Conservation (phyloP, 163 green algal genomes). For the Chlorella variabilis region DNA sequence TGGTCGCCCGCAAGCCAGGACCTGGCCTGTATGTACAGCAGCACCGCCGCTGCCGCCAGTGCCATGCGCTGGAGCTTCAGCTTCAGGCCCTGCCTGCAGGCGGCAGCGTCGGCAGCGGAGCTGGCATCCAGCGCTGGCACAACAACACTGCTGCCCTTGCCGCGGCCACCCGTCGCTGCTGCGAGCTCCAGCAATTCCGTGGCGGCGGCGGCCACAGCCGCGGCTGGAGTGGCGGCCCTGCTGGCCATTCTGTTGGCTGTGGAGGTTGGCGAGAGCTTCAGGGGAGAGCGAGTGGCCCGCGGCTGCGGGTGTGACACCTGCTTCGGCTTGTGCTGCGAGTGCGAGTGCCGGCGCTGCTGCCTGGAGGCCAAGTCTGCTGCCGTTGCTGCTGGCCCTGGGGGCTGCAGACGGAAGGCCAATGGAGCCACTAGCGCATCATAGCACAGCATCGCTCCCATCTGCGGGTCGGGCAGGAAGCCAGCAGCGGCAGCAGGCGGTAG, state of each 20-base stretch:
- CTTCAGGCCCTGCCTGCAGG: not conserved
- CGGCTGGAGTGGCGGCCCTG: not conserved
- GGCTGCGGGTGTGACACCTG: not conserved
- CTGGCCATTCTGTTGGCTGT: not conserved
- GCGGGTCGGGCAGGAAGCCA: not conserved
- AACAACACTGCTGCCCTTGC: not conserved
- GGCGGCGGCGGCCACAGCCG: conserved; percentile 17
- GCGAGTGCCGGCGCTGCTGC: not conserved
- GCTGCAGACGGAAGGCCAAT: not conserved
- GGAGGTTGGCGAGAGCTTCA: not conserved
- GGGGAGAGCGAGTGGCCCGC: not conserved
- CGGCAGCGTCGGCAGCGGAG: not conserved
- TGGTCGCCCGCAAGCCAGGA: conserved; percentile 60
- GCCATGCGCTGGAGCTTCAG: conserved; percentile 44
- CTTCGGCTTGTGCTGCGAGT: not conserved
- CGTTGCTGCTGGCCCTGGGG: not conserved
- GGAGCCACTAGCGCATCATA: conserved; percentile 66
- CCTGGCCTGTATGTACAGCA: conserved; percentile 50
- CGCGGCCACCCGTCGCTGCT: not conserved
- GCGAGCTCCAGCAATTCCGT: conserved; percentile 16
- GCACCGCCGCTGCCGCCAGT: conserved; percentile 5
- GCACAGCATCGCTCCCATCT: conserved; percentile 64
- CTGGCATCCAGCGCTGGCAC: too few relatives aligned
- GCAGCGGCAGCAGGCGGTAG: not conserved
- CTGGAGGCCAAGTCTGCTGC: not conserved